A percentile compares a stretch with the other conserved stretches of the same genome.
Conservation (phyloP, 305 asterid genomes). For the Fraxinus greggii region DNA sequence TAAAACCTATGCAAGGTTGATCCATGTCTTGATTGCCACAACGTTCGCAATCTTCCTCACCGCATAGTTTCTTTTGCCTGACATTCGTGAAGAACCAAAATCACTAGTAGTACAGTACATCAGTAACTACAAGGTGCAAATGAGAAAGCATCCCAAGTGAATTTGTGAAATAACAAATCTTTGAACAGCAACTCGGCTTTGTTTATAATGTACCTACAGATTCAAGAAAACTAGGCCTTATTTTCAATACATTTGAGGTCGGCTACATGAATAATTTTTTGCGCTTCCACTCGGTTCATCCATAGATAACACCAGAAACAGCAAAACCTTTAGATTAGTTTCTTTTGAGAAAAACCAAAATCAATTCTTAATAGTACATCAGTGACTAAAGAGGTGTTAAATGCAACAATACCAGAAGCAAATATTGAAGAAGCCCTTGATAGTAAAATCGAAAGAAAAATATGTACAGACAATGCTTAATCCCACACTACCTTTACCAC, state of each 20-base stretch:
- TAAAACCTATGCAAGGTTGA: constrained; percentile 68
- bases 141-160: not conserved
- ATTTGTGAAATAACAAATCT: not conserved
- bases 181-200: not conserved
- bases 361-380: not conserved
- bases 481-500: not conserved
- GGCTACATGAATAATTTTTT: not conserved
- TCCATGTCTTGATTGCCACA: constrained; percentile 65
- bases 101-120: not conserved
- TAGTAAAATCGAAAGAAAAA: not conserved
- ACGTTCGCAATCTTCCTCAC: constrained; percentile 81
- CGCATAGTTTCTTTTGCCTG: constrained; percentile 84
- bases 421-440: not conserved
- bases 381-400: not conserved
- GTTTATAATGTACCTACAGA: not conserved
- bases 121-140: not conserved
- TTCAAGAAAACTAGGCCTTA: not conserved
- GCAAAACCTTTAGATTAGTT: not conserved
- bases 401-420: not conserved
- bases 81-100: constrained; percentile 13
- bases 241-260: not conserved
- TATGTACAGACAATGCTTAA: not conserved
- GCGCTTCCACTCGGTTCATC: not conserved
- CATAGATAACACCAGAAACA: not conserved
- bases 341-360: not conserved